These are phyloP conservation scores for Ceriops decandra DNA, from an alignment of 345 rosid species.

Conservation along the genomic window DNA sequence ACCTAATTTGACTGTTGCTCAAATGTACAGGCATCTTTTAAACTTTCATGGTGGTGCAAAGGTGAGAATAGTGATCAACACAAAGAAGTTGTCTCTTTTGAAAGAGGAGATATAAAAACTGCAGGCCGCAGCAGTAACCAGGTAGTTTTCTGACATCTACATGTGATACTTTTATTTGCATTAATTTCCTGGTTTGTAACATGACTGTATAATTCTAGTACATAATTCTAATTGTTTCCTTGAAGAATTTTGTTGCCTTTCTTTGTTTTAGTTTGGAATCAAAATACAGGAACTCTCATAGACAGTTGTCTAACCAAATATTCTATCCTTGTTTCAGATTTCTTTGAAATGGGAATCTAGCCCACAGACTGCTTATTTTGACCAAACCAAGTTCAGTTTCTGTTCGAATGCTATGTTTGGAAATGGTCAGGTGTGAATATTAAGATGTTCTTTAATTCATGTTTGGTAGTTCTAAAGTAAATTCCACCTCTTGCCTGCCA, in stretches of 20 bases:
- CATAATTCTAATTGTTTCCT: background rate
- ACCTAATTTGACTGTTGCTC: constrained; percentile 11
- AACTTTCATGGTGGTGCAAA: constrained; percentile 92
- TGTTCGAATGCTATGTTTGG: constrained; percentile 66
- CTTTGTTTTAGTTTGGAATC: too few relatives aligned
- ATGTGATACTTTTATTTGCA: background rate
- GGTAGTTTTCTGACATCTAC: constrained; percentile 37
- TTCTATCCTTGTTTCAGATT: constrained; percentile 54
- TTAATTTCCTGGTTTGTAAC: background rate
- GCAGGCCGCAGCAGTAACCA: constrained; percentile 92
- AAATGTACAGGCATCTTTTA: constrained; percentile 82
- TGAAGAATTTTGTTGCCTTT: too few relatives aligned
- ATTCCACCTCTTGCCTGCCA: too few relatives aligned
- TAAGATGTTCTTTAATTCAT: background rate
- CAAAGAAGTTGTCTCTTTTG: constrained; percentile 97
- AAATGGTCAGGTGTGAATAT: constrained; percentile 76
- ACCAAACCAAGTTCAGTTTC: constrained; percentile 87
- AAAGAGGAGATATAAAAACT: constrained; percentile 82
- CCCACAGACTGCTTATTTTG: constrained; percentile 87
- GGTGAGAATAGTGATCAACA: constrained; percentile 81
- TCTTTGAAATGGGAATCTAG: constrained; percentile 85
- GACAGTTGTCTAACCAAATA: constrained; percentile 20
- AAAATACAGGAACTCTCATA: background rate
- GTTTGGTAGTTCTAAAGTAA: too few relatives aligned
- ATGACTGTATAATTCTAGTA: background rate